Evolutionary conservation across 352 stramenopile species (phyloP), one percentile per base, ranked within the genome.

Genomic region (Phytophthora fragariae): DNA sequence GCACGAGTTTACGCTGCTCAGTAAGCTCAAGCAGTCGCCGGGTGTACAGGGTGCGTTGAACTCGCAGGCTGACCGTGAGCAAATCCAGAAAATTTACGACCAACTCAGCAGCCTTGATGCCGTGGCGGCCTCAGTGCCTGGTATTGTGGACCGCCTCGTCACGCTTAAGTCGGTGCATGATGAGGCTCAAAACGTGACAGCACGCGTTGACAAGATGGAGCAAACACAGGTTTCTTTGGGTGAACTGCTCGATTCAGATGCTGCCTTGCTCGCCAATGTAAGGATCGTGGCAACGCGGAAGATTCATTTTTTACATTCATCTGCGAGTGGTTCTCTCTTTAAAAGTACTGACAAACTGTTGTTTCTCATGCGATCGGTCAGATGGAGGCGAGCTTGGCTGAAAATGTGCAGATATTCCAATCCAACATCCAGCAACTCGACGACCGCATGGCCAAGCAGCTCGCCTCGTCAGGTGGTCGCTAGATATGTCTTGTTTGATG

Each of bases 341-440:
- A 58, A 15, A 8, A 11, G n/a, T 54, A 59, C 55, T 67, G 11
- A 62, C 37, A 50, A 19, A 65, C 19, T 73, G 41, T 67, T 76
- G 53, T 65, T 4, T 58, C 37, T 46, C 31, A 1, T 67, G 27
- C 27, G 19, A 47, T 24, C 44, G 49, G 49, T 19, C 63, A 96
- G 89, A 88, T 96, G 76, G 87, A 96, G 67, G 65, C 81, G 33
- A 94, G 87, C 50, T 80, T 96, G 55, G 77, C 80, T 44, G 79
- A 84, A 37, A 96, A 96, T 75, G 74, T 93, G 31, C 72, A 89
- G 62, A 80, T 93, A 58, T 96, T 96, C 69, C 80, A 94, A 50
- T 70, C 75, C 17, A 96, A 96, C 68, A 86, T 94, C 54, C 75
- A 93, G 76, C 71, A 81, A 57, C 80, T 96, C 24, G 89, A 96